Percentiles rank a stretch among this genome's conserved stretches.
Conservation (phyloP, 495 filamentous ascomycete species). For the Haplographium delicatum region DNA sequence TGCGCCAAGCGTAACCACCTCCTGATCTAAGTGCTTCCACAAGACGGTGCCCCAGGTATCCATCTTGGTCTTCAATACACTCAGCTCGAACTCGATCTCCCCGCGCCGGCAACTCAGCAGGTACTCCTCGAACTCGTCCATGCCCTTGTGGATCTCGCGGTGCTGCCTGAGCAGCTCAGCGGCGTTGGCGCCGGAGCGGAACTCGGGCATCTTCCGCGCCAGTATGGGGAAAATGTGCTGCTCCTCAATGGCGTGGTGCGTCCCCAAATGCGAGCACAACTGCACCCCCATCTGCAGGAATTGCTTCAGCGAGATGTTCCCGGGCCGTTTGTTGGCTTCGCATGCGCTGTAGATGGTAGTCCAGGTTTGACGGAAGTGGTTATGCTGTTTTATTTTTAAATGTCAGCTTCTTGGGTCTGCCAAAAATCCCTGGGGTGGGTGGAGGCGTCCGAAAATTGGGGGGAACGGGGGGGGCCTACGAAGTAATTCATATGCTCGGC, state of each 20-base stretch:
- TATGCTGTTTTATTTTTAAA: conserved; percentile 43
- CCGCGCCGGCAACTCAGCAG: conserved; percentile 56
- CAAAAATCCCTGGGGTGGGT: no score
- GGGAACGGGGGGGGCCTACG: conserved; percentile 35
- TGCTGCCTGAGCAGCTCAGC: conserved; percentile 74
- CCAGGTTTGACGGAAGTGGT: conserved; percentile 72
- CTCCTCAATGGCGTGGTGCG: conserved; percentile 86
- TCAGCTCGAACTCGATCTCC: conserved; percentile 62
- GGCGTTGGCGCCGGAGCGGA: conserved; percentile 44
- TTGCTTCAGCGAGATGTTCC: conserved; percentile 53
- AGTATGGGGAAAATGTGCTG: conserved; percentile 74
- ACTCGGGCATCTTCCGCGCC: conserved; percentile 76
- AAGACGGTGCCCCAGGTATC: conserved; percentile 58
- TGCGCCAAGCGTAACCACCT: conserved; percentile 63
- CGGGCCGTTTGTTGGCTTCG: conserved; percentile 45
- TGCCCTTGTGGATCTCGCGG: conserved; percentile 69
- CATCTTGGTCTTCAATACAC: conserved; percentile 65
- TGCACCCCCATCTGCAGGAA: conserved; percentile 59
- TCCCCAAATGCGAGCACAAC: conserved; percentile 62
- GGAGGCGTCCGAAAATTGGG: background rate
- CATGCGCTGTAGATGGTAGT: conserved; percentile 59
- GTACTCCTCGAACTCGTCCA: conserved; percentile 69
- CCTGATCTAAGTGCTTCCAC: conserved; percentile 68
- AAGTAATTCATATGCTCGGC: conserved; percentile 65
- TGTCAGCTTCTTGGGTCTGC: no score